Conservation (phyloP, 2,329 filamentous ascomycete genomes). For the Cryphonectria radicalis region DNA sequence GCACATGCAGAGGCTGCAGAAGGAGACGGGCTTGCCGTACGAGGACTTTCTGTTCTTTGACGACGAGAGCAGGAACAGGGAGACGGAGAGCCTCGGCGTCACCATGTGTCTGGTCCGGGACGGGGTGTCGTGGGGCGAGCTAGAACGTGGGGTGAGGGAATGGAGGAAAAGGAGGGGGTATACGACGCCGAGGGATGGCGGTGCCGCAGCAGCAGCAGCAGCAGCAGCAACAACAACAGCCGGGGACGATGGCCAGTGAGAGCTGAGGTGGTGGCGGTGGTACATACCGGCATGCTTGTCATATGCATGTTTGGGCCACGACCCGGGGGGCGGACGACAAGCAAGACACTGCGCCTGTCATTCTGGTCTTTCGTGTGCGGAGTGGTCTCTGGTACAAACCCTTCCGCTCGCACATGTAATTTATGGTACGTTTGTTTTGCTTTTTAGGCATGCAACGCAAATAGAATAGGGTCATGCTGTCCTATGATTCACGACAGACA, state of each 20-base stretch:
- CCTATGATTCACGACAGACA: not conserved
- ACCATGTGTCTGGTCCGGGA: conserved; percentile 83
- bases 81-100: conserved; percentile 79
- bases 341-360: too few species aligned
- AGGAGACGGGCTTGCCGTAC: conserved; percentile 71
- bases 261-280: not conserved
- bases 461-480: not conserved
- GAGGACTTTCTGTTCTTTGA: conserved; percentile 96
- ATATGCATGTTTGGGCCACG: too few species aligned
- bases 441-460: not conserved
- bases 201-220: not conserved
- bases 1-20: conserved; percentile 77
- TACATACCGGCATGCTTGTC: too few species aligned
- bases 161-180: conserved; percentile 75
- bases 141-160: conserved; percentile 77
- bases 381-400: too few species aligned
- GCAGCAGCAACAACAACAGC: not conserved
- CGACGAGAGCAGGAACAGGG: conserved; percentile 83
- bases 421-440: too few species aligned
- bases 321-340: too few species aligned
- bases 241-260: not conserved
- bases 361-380: too few species aligned
- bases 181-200: not conserved
- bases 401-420: too few species aligned
- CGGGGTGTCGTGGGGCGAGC: conserved; percentile 75